Evolutionary conservation across 768 basidiomycete genomes (phyloP).

Genomic region (Amylocystis lapponica): DNA sequence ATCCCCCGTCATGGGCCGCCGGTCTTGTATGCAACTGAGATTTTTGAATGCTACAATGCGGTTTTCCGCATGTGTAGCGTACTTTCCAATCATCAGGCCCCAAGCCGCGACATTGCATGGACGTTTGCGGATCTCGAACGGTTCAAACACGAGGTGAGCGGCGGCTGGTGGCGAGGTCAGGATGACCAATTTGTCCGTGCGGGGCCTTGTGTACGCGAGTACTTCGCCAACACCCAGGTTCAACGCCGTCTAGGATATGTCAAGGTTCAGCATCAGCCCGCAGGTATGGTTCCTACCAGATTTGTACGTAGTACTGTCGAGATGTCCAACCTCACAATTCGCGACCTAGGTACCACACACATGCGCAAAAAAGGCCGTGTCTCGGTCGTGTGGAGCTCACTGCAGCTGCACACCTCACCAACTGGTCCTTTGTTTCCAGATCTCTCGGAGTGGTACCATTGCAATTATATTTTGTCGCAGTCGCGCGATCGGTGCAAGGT

Average conservation of each 20-base stretch:
- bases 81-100: conserved; percentile 37
- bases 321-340: too few relatives aligned
- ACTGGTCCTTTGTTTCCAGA: too few relatives aligned
- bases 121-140: conserved; percentile 14
- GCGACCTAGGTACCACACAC: too few relatives aligned
- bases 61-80: conserved; percentile 37
- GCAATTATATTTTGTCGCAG: too few relatives aligned
- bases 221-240: background rate
- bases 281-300: too few relatives aligned
- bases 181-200: background rate
- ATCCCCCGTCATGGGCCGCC: conserved; percentile 27
- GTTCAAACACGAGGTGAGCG: conserved; percentile 20
- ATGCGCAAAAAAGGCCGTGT: too few relatives aligned
- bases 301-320: too few relatives aligned
- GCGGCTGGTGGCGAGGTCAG: conserved; percentile 14
- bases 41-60: conserved; percentile 37
- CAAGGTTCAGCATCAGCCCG: too few relatives aligned
- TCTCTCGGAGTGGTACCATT: too few relatives aligned
- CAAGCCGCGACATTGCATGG: conserved; percentile 18
- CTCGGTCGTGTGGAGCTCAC: too few relatives aligned
- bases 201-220: background rate
- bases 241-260: background rate
- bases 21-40: conserved; percentile 30
- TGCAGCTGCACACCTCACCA: too few relatives aligned
- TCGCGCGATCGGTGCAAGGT: too few relatives aligned